Percentiles rank a stretch among this genome's conserved stretches.
Evolutionary conservation across 805 yeast species (phyloP).

Genomic region (Yamadazyma endophytica): DNA sequence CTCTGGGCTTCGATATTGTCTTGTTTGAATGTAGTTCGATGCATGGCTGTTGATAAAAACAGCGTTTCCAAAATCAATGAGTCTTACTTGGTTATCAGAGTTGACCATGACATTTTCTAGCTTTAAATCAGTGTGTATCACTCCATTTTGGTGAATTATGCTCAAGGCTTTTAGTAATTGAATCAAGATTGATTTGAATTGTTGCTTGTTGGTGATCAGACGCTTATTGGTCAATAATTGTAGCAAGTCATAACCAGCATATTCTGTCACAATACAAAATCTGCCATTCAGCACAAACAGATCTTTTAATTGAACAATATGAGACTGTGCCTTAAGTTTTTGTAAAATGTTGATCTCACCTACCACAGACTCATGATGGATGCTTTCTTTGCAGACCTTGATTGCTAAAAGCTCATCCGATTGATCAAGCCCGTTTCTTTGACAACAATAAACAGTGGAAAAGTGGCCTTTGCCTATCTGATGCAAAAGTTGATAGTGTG

Average conservation of each 20-base stretch:
- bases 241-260: slow-evolving; percentile 2
- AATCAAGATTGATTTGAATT: slow-evolving; percentile 50
- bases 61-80: slow-evolving; percentile 93
- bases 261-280: slow-evolving; percentile 4
- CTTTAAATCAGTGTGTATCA: slow-evolving; percentile 35
- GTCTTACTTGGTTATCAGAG: slow-evolving; percentile 44
- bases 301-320: no score
- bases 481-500: slow-evolving; percentile 44
- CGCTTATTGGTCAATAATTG: not conserved
- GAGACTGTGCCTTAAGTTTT: slow-evolving; percentile 23
- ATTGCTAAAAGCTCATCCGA: slow-evolving; percentile 45
- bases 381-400: slow-evolving; percentile 52
- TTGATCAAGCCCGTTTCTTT: slow-evolving; percentile 36
- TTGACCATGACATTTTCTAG: slow-evolving; percentile 34
- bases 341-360: slow-evolving; percentile 57
- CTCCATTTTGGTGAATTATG: slow-evolving; percentile 46
- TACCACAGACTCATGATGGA: slow-evolving; percentile 58
- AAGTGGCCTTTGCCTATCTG: slow-evolving; percentile 73
- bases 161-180: slow-evolving; percentile 55
- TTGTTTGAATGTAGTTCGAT: slow-evolving; percentile 85
- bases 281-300: no score
- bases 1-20: slow-evolving; percentile 93
- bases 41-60: slow-evolving; percentile 79
- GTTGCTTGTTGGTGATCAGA: not conserved
- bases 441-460: slow-evolving; percentile 60